These are phyloP conservation scores for Cytospora schulzeri DNA, from an alignment of 2,329 filamentous ascomycete genomes.

Conservation along the genomic window DNA sequence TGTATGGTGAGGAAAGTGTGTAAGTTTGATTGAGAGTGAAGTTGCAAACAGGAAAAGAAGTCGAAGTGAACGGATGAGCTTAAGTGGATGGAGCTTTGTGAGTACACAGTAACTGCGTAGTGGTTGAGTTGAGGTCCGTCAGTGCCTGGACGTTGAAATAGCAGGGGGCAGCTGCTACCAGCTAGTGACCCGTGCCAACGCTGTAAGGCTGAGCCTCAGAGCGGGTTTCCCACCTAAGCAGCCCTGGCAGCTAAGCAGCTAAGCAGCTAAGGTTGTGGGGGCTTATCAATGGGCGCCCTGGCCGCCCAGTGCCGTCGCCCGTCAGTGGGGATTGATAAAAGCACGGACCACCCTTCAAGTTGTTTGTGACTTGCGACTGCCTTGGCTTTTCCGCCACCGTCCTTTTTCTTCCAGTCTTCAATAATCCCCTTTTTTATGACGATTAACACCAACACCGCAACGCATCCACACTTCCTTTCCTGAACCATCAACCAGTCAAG, in stretches of 20 bases:
- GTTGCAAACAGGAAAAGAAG: background rate
- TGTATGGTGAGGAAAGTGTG: background rate
- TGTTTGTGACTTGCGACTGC: background rate
- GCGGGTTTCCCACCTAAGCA: no score
- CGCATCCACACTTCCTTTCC: background rate
- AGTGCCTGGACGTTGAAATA: constrained; percentile 3
- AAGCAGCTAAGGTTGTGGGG: background rate
- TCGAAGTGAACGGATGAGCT: background rate
- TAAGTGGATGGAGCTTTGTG: background rate
- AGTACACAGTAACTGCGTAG: no score
- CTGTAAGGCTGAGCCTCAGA: constrained; percentile 7
- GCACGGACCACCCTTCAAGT: background rate
- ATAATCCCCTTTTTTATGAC: background rate
- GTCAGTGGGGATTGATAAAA: background rate
- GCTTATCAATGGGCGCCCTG: background rate
- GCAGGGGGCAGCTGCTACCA: constrained; percentile 4
- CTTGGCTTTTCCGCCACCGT: constrained; percentile 22
- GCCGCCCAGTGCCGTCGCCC: no score
- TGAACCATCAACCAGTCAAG: constrained; percentile 41
- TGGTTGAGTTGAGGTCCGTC: background rate
- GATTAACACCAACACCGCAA: background rate
- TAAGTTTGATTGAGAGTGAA: background rate
- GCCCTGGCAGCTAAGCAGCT: no score
- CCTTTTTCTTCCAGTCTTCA: background rate
- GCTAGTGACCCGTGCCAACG: constrained; percentile 11